Evolutionary conservation across 2,329 filamentous ascomycete species (phyloP), one percentile per base, ranked within the genome.

Genomic region (Colletotrichum spinosum): DNA sequence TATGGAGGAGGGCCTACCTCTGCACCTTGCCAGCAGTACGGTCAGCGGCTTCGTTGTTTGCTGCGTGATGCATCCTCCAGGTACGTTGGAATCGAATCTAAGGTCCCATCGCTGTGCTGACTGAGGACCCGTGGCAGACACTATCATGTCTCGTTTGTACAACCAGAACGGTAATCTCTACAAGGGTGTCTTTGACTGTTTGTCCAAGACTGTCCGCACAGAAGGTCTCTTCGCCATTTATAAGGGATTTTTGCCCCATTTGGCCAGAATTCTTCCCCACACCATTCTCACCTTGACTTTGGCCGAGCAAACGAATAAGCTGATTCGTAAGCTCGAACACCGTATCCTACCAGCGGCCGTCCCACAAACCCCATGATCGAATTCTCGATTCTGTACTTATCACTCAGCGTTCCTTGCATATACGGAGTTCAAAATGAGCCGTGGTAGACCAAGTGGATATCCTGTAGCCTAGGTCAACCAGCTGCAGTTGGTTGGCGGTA

Each of bases 101-200:
- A 17, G 17, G 17, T 17, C 33, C 13, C 37, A 33, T 38, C 59
- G 37, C 58, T 15, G 17, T 41, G 48, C 44, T 42, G 37, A 17
- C 13, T 55, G 71, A 67, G 12, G 56, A 10, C 45, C 11, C 41
- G 51, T 60, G 51, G 11, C 67, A 87, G 96, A 99, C 78, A 99
- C 96, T 6, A 92, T 99, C 80, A 99, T 99, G 96, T 96, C 93
- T 68, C 91, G 96, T 68, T 90, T 99, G 84, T 99, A 99, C 84
- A 99, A 99, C 83, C 96, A 99, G 78, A 97, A 94, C 68, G 96
- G 96, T 56, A 97, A 97, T 76, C 86, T 99, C n/a, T 99, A 99
- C 84, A 90, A 87, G 71, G 92, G 94, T 64, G 93, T 97, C 5
- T 92, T 97, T 69, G 96, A 99, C 80, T 99, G 96, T 77, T 80